Conservation (phyloP, 2,329 filamentous ascomycete genomes). For the Hortaea sp. region DNA sequence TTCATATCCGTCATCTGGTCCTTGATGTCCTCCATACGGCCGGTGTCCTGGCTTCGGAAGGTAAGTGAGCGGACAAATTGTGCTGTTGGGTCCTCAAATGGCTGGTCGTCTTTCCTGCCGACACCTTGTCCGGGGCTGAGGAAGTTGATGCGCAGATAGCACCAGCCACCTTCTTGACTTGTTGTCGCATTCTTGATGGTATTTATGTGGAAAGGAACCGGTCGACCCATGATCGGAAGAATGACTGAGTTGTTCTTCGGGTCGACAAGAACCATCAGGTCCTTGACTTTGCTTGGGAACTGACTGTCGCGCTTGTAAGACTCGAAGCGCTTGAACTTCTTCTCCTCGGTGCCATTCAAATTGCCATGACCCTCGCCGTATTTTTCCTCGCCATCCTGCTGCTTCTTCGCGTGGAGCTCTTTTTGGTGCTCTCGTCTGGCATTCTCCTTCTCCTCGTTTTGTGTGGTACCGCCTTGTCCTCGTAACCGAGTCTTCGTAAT, state of each 20-base stretch:
- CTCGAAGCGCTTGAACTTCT: conserved; percentile 98
- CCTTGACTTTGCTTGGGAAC: conserved; percentile 70
- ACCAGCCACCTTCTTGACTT: conserved; percentile 89
- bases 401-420: conserved; percentile 77
- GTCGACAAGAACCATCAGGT: conserved; percentile 83
- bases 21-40: conserved; percentile 81
- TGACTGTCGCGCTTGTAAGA: conserved; percentile 98
- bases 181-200: conserved; percentile 99
- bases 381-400: conserved; percentile 72
- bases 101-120: conserved; percentile 91
- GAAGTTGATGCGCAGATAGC: conserved; percentile 93
- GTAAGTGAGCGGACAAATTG: conserved; percentile 95
- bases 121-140: conserved; percentile 95
- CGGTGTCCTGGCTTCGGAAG: conserved; percentile 80
- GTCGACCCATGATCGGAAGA: conserved; percentile 91
- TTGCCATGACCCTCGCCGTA: conserved; percentile 79
- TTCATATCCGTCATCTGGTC: conserved; percentile 94
- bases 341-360: conserved; percentile 82
- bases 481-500: conserved; percentile 89
- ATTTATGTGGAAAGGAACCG: conserved; percentile 94
- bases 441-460: conserved; percentile 82
- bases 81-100: conserved; percentile 89
- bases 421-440: conserved; percentile 86
- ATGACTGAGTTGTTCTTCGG: conserved; percentile 83
- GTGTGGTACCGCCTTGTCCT: conserved; percentile 78